Evolutionary conservation across 2,329 filamentous ascomycete species (phyloP).

Genomic region (Phialophora chinensis): DNA sequence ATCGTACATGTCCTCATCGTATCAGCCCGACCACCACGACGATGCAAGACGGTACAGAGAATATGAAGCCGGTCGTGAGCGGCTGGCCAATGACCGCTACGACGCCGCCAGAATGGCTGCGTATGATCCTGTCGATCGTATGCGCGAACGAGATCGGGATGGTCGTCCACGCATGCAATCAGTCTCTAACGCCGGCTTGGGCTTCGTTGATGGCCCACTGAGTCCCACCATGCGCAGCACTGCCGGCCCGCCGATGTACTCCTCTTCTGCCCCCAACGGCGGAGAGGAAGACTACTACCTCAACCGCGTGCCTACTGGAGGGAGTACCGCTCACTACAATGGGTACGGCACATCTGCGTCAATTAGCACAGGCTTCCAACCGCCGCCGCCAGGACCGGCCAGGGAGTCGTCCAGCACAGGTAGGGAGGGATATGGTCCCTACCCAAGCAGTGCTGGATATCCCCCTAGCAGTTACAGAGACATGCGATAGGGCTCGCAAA

Average conservation of each 20-base stretch:
- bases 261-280: conserved; percentile 4
- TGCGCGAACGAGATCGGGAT: conserved; percentile 34
- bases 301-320: conserved; percentile 20
- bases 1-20: conserved; percentile 26
- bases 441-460: conserved; percentile 28
- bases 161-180: conserved; percentile 32
- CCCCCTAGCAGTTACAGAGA: conserved; percentile 34
- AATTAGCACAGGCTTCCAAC: conserved; percentile 34
- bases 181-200: conserved; percentile 25
- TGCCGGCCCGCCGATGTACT: conserved; percentile 9
- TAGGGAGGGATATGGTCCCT: conserved; percentile 28
- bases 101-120: conserved; percentile 36
- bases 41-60: conserved; percentile 32
- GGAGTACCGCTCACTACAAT: conserved; percentile 12
- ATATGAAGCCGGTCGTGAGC: conserved; percentile 34
- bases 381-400: conserved; percentile 13
- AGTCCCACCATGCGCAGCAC: conserved; percentile 15
- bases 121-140: conserved; percentile 34
- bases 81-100: conserved; percentile 35
- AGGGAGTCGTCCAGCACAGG: conserved; percentile 20
- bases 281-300: conserved; percentile 37
- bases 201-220: conserved; percentile 21
- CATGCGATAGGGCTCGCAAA: conserved; percentile 15
- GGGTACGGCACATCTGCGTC: conserved; percentile 19
- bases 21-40: conserved; percentile 30